These are phyloP conservation scores for Penicillium italicum DNA, from an alignment of 2,329 filamentous ascomycete species.

Conservation along the genomic window DNA sequence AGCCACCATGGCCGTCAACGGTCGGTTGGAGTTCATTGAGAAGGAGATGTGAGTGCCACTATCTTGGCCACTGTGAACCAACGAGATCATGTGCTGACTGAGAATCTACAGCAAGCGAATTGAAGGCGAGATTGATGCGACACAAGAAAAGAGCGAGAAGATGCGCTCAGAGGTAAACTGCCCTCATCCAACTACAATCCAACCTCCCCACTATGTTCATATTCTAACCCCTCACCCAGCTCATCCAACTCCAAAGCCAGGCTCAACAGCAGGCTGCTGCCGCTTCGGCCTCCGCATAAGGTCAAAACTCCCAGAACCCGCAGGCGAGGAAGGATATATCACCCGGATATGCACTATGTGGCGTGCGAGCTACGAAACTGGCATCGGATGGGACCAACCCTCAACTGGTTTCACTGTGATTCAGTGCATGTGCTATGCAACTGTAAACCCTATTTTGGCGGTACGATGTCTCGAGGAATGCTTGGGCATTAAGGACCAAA, in stretches of 20 bases:
- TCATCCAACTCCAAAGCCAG: slow-evolving; percentile 41
- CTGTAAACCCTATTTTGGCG: neutral
- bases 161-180: slow-evolving; percentile 61
- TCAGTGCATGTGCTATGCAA: neutral
- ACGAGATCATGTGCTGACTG: slow-evolving; percentile 4
- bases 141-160: slow-evolving; percentile 62
- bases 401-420: neutral
- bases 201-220: neutral
- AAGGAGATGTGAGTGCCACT: slow-evolving; percentile 73
- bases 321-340: slow-evolving; percentile 1
- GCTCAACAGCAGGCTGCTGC: slow-evolving; percentile 34
- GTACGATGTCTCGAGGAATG: neutral
- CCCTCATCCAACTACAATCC: neutral
- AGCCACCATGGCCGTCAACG: slow-evolving; percentile 85
- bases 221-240: slow-evolving; percentile 27
- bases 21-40: slow-evolving; percentile 84
- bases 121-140: slow-evolving; percentile 62
- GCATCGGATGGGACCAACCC: neutral
- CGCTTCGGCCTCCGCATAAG: slow-evolving; percentile 32
- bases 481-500: neutral
- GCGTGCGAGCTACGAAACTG: neutral
- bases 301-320: neutral
- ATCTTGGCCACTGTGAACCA: neutral
- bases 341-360: neutral
- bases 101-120: slow-evolving; percentile 55